Evolutionary conservation across 139 green algal species (phyloP).

Genomic region (Tetratostichococcus sp.): DNA sequence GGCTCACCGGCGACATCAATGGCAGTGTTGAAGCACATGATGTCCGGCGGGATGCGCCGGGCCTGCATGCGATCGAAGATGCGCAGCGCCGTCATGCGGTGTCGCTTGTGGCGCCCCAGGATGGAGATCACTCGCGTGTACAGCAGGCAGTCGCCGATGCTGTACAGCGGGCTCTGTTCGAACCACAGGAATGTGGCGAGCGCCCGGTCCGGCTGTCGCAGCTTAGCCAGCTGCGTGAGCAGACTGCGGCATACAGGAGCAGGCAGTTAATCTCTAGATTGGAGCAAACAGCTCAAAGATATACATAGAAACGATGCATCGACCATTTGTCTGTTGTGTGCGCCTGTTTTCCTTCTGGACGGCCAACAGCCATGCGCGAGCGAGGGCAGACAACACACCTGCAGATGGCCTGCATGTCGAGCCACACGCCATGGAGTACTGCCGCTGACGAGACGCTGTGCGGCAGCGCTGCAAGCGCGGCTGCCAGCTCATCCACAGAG

Average conservation of each 20-base stretch:
- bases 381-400: too few species aligned
- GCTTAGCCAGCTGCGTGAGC: constrained; percentile 6
- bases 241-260: constrained; percentile 6
- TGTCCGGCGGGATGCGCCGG: constrained; percentile 25
- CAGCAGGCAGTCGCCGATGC: constrained; percentile 3
- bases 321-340: too few species aligned
- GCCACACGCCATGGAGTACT: not conserved
- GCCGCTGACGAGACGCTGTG: not conserved
- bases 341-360: too few species aligned
- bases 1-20: constrained; percentile 35
- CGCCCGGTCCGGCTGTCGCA: not conserved
- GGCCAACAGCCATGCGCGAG: too few species aligned
- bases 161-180: not conserved
- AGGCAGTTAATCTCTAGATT: too few species aligned
- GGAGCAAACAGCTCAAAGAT: too few species aligned
- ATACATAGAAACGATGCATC: too few species aligned
- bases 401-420: not conserved
- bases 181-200: constrained; percentile 19
- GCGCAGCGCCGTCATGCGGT: constrained; percentile 17
- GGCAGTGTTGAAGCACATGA: constrained; percentile 41
- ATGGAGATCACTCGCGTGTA: constrained; percentile 38
- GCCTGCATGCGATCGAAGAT: constrained; percentile 38
- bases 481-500: not conserved
- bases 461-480: not conserved
- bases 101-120: constrained; percentile 5